A percentile compares a stretch with the other conserved stretches of the same genome.
Conservation (phyloP, 805 yeast species). For the Pichia cabralensis region DNA sequence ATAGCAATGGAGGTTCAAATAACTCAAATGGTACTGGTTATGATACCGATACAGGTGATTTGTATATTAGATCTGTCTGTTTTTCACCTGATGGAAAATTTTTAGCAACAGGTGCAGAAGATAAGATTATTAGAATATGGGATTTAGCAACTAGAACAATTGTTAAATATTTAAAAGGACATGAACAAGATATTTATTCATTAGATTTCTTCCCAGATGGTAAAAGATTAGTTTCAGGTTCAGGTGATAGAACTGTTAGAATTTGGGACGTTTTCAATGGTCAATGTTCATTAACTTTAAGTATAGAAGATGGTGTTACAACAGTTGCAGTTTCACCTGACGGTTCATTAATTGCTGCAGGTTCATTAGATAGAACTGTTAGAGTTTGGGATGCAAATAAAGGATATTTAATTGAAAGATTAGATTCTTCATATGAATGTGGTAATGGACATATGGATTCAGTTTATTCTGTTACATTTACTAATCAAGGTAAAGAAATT, state of each 20-base stretch:
- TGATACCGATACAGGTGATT: conserved; percentile 64
- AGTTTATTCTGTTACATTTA: conserved; percentile 89
- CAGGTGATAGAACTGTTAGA: conserved; percentile 93
- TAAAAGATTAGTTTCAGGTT: conserved; percentile 84
- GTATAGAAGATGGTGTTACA: conserved; percentile 96
- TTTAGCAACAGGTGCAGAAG: conserved; percentile 91
- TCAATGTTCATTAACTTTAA: conserved; percentile 76
- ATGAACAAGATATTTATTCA: conserved; percentile 95
- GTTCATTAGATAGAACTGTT: conserved; percentile 89
- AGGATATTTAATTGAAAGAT: conserved; percentile 83
- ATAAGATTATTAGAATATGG: conserved; percentile 90
- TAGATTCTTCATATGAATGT: conserved; percentile 78
- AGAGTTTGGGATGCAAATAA: conserved; percentile 95
- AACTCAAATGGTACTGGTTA: too few relatives aligned
- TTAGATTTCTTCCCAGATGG: conserved; percentile 94
- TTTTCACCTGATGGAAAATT: conserved; percentile 92
- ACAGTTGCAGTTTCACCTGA: conserved; percentile 96
- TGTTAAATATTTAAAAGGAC: conserved; percentile 81
- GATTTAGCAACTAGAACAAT: conserved; percentile 79
- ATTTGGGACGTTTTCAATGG: conserved; percentile 93
- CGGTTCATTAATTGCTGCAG: conserved; percentile 91
- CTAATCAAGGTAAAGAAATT: conserved; percentile 83
- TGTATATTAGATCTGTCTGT: conserved; percentile 91
- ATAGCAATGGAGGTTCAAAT: too few relatives aligned
- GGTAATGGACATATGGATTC: conserved; percentile 95